Evolutionary conservation across 108 stramenopile species (phyloP).

Genomic region (Asterionellopsis glacialis): DNA sequence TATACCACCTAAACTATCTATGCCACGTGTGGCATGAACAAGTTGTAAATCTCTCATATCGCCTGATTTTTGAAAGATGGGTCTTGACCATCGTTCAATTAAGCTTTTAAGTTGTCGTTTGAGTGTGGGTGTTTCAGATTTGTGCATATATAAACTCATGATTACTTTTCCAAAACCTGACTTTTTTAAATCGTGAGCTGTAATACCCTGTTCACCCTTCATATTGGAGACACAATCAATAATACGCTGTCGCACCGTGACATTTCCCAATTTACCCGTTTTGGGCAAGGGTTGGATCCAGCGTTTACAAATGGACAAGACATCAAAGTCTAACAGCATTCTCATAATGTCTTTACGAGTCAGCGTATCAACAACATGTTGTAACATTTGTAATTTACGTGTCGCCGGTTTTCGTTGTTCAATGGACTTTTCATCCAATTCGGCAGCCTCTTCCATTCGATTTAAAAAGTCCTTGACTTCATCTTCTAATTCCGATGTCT

Average conservation of each 20-base stretch:
- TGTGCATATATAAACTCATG: conserved; percentile 83
- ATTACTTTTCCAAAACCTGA: conserved; percentile 81
- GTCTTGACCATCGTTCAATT: conserved; percentile 90
- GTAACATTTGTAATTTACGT: conserved; percentile 69
- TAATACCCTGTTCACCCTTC: conserved; percentile 78
- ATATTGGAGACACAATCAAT: conserved; percentile 56
- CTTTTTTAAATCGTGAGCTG: conserved; percentile 60
- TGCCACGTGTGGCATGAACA: conserved; percentile 53
- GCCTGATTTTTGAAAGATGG: conserved; percentile 89
- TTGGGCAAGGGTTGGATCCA: conserved; percentile 88
- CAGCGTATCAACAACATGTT: conserved; percentile 60
- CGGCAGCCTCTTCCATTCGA: conserved; percentile 75
- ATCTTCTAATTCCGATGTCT: conserved; percentile 67
- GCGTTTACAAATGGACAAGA: conserved; percentile 52
- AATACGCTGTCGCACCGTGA: conserved; percentile 73
- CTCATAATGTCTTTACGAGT: conserved; percentile 64
- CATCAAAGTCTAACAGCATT: conserved; percentile 69
- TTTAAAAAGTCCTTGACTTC: conserved; percentile 66
- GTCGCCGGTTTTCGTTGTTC: conserved; percentile 52
- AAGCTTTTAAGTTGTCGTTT: conserved; percentile 55
- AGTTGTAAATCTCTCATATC: conserved; percentile 81
- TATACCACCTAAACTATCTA: conserved; percentile 42
- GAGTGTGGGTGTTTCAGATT: conserved; percentile 77
- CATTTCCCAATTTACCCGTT: conserved; percentile 68
- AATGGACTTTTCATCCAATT: conserved; percentile 66